These are phyloP conservation scores for Pythium pyrilobum DNA, from an alignment of 352 stramenopile species.

Conservation along the genomic window DNA sequence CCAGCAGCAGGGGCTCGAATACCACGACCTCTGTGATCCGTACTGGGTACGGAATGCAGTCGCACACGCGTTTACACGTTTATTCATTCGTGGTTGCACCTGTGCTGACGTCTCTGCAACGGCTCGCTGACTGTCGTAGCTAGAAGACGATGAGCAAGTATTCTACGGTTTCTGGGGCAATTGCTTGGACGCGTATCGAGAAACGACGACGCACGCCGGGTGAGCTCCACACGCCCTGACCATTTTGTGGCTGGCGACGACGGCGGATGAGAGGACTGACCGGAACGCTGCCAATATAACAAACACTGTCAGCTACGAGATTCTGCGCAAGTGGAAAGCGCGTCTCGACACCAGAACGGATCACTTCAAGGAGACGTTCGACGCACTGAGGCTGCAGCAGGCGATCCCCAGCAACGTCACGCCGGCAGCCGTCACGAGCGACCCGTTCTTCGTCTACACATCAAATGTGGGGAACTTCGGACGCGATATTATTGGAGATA, in stretches of 20 bases:
- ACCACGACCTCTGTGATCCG: slow-evolving; percentile 87
- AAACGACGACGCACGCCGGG: slow-evolving; percentile 70
- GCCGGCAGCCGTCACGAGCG: slow-evolving; percentile 29
- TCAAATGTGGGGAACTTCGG: slow-evolving; percentile 65
- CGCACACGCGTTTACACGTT: too few relatives aligned
- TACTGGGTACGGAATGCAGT: slow-evolving; percentile 45
- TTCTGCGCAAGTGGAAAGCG: slow-evolving; percentile 57
- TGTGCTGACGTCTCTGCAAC: too few relatives aligned
- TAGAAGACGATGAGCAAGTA: slow-evolving; percentile 67
- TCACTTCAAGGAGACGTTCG: slow-evolving; percentile 35
- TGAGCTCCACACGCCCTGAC: slow-evolving; percentile 24
- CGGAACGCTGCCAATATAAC: background rate
- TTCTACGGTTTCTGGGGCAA: slow-evolving; percentile 93
- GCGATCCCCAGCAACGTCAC: slow-evolving; percentile 27
- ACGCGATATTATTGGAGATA: background rate
- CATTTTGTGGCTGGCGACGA: background rate
- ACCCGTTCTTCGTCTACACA: slow-evolving; percentile 90
- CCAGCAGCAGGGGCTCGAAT: slow-evolving; percentile 69
- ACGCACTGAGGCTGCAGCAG: slow-evolving; percentile 26
- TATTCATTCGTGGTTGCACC: too few relatives aligned
- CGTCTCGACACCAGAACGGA: slow-evolving; percentile 10
- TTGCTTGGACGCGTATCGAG: slow-evolving; percentile 84
- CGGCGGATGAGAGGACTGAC: background rate
- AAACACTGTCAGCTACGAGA: slow-evolving; percentile 39
- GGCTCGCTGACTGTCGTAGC: slow-evolving; percentile 10